Percentiles rank a stretch among this genome's conserved stretches.
Conservation (phyloP, 2,329 filamentous ascomycete species). For the Epicoccum sorghinum region DNA sequence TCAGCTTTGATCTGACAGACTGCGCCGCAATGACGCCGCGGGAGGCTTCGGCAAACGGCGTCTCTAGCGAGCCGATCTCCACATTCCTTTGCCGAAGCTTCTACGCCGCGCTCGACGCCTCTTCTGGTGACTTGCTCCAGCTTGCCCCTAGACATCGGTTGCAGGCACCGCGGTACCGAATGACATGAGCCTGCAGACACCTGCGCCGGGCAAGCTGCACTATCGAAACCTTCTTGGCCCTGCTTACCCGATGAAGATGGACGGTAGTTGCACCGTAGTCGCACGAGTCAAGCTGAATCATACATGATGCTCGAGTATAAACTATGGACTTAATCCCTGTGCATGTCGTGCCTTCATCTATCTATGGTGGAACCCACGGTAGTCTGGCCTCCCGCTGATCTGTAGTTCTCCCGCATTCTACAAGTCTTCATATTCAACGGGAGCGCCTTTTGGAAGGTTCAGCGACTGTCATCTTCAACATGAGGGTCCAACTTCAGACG, state of each 20-base stretch:
- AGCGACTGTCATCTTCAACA: conserved; percentile 2
- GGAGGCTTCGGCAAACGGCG: conserved; percentile 11
- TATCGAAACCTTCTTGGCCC: conserved; percentile 17
- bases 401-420: conserved; percentile 3
- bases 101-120: background rate
- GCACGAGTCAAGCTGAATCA: conserved; percentile 11
- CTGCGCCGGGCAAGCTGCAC: conserved; percentile 3
- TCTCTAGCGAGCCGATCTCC: conserved; percentile 7
- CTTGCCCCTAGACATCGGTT: background rate
- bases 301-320: conserved; percentile 9
- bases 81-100: conserved; percentile 9
- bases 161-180: conserved; percentile 1
- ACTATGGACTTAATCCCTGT: conserved; percentile 11
- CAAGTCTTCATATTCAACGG: background rate
- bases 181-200: conserved; percentile 6
- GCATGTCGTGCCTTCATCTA: conserved; percentile 5
- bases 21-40: conserved; percentile 2
- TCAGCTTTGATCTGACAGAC: conserved; percentile 3
- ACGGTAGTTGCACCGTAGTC: conserved; percentile 7
- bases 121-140: background rate
- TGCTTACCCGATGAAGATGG: conserved; percentile 3
- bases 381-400: conserved; percentile 11
- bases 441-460: background rate
- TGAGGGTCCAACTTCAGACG: conserved; percentile 7
- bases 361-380: background rate